phyloP scores from a whole-genome alignment of 495 filamentous ascomycete species.

The Penicillium egyptiacum region DNA sequence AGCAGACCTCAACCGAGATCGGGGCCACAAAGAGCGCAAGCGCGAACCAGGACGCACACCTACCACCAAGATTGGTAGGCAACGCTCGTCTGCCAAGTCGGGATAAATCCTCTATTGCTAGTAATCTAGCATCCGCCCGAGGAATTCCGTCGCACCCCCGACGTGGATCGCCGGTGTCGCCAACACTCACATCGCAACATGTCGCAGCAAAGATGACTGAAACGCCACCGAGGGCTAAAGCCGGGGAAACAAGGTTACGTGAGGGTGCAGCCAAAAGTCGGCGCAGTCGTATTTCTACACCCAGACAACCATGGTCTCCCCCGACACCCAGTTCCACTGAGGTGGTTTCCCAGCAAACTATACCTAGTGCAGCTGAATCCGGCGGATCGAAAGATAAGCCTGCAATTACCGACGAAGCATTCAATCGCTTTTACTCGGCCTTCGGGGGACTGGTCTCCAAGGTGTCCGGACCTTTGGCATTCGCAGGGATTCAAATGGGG shows the following conservation, averaged over 20 bases:
- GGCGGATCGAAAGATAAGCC: constrained; percentile 13
- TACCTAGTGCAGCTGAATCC: constrained; percentile 27
- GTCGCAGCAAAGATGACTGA: constrained; percentile 70
- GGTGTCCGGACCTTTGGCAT: constrained; percentile 85
- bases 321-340: constrained; percentile 37
- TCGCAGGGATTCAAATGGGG: constrained; percentile 80
- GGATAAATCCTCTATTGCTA: constrained; percentile 85
- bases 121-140: constrained; percentile 82
- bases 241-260: constrained; percentile 38
- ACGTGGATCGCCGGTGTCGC: constrained; percentile 57
- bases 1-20: constrained; percentile 25
- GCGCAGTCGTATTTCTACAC: constrained; percentile 20
- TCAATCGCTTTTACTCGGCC: constrained; percentile 84
- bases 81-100: constrained; percentile 55
- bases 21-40: constrained; percentile 29
- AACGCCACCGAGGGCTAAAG: constrained; percentile 48
- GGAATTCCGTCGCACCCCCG: constrained; percentile 76
- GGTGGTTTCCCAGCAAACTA: constrained; percentile 38
- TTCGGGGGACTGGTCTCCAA: constrained; percentile 80
- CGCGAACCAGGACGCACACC: constrained; percentile 31
- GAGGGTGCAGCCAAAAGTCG: constrained; percentile 32
- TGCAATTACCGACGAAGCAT: constrained; percentile 66
- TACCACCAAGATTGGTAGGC: constrained; percentile 37
- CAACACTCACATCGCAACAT: constrained; percentile 71
- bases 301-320: constrained; percentile 41